Evolutionary conservation across 805 yeast species (phyloP), one percentile per base, ranked within the genome.

Genomic region (Cyberlindnera veronae): DNA sequence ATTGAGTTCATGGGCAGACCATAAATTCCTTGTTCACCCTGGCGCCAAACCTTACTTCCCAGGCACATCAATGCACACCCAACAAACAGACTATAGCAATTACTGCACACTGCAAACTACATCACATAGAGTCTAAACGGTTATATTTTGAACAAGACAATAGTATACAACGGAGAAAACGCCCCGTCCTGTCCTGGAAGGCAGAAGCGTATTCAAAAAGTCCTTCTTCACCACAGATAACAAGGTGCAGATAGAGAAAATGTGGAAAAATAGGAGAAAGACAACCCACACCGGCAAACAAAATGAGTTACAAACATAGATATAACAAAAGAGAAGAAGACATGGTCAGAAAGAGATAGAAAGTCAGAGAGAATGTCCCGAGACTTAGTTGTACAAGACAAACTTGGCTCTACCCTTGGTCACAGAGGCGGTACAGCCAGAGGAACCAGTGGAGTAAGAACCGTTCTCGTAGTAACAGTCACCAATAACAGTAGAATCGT

Each of bases 371-470:
- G 10, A 13, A n/a, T n/a, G 28, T 17, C 29, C 26, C 4, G 23
- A 27, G 17, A 20, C 24, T 41, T 24, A 47, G 42, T 44, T 44
- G 45, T 87, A 88, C 50, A 89, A 73, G 40, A 88, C 95, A 63
- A 84, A 85, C 63, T 84, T 73, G 48, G 95, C 97, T 50, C 68
- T 69, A 64, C 99, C 98, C 23, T 71, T 63, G 44, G 88, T 78
- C 50, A 91, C 95, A 51, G 95, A 81, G 50, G 84, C 95, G 39
- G 98, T 91, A 78, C 98, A 91, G 54, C 98, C 98, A 55, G 80
- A 88, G 32, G 81, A 46, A 50, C 88, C 87, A 46, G 64, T 66
- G 55, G 74, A 74, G 73, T 81, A 86, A 26, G 54, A 43, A 54
- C 98, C 98, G 60, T 85, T 69, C 60, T 75, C 85, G 72, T 90